Evolutionary conservation across 257 asterid genomes (phyloP), one percentile per base, ranked within the genome.

Genomic region (Thymus mandschuricus): DNA sequence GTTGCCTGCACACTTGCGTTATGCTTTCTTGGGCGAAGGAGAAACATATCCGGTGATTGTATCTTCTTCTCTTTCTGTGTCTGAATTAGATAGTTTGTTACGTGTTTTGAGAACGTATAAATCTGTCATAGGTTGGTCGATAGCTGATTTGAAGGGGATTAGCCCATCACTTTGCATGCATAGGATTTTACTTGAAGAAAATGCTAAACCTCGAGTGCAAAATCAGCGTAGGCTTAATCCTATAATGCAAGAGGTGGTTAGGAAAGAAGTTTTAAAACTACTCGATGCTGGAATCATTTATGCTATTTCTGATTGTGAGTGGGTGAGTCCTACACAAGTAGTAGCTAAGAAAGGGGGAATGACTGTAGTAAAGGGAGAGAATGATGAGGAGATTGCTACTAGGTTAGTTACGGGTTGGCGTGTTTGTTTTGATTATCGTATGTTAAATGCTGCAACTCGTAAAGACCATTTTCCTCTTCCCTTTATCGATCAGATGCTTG

Each of bases 261-360:
- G 57, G 8, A 51, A 51, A 2, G 30, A 51, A 7, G 29, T 51
- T 4, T 9, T 51, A 0, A 51, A 51, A 6, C 2, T 1, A 3
- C 10, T 51, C 1, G 30, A 51, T 77, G 75, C 65, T 8, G 61
- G 7, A 2, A 56, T 56, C 2, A 10, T 27, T 56, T 28, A 15
- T 29, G 61, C 12, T 55, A 55, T 55, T 55, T 55, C 60, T 1
- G 40, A 56, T 56, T 28, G 61, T 56, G 61, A 56, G 61, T 56
- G 61, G 61, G 40, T 56, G 5, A 56, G 40, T 29, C 61, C 60
- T 21, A 54, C 60, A 6, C 60, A 54, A 8, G 60, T 54, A 0
- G 60, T 54, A 8, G 11, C 60, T 3, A 54, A 54, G 34, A 54
- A 52, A n/a, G 58, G 58, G 31, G 58, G 58, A n/a, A 52, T 52